Percentiles rank a stretch among this genome's conserved stretches.
phyloP scores from a whole-genome alignment of 192 early-diverging fungal species.

The Coemansia sp. region DNA sequence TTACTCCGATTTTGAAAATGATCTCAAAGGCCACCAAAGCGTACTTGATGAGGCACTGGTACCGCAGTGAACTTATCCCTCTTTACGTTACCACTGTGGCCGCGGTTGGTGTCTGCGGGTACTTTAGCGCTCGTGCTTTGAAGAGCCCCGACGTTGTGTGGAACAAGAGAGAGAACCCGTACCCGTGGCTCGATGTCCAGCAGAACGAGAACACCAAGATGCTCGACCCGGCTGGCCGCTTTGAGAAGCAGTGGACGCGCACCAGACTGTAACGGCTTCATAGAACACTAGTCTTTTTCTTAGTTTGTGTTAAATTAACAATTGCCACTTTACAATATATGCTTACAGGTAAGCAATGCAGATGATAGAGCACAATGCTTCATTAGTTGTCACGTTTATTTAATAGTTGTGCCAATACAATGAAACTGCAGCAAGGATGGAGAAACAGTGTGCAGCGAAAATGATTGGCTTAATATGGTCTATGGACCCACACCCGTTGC shows the following conservation, averaged over 20 bases:
- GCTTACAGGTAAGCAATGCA: not conserved
- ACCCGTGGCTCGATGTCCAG: constrained; percentile 55
- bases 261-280: constrained; percentile 28
- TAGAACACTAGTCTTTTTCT: not conserved
- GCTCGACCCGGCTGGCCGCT: constrained; percentile 44
- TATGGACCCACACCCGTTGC: constrained; percentile 16
- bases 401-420: constrained; percentile 38
- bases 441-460: constrained; percentile 26
- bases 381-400: not conserved
- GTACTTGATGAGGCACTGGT: constrained; percentile 55
- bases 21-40: constrained; percentile 46
- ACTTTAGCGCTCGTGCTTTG: constrained; percentile 39
- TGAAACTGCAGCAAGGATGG: constrained; percentile 33
- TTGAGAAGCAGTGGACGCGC: constrained; percentile 54
- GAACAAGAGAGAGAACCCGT: constrained; percentile 51
- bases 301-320: not conserved
- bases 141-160: constrained; percentile 53
- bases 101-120: constrained; percentile 42
- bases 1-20: constrained; percentile 34
- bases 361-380: too few species aligned
- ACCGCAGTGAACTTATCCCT: constrained; percentile 55
- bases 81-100: constrained; percentile 43
- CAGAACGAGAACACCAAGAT: constrained; percentile 56
- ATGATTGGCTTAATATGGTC: constrained; percentile 10
- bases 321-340: not conserved